These are phyloP conservation scores for Heritiera littoralis DNA, from an alignment of 345 rosid genomes.

Conservation along the genomic window DNA sequence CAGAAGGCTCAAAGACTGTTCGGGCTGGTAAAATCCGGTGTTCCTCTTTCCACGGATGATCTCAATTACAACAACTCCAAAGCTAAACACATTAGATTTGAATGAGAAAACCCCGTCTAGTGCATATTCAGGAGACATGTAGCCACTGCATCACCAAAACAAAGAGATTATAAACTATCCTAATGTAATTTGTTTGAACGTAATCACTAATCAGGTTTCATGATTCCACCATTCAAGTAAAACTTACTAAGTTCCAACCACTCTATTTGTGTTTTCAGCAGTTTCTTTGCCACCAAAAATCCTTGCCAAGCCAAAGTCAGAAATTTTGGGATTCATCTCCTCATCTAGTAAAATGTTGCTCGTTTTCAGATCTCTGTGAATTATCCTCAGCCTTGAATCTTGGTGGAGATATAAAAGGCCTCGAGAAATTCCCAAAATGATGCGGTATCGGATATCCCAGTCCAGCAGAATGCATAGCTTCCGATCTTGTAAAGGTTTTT, in stretches of 20 bases:
- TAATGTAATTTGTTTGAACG: no score
- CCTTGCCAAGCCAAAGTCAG: slow-evolving; percentile 77
- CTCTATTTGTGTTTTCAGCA: slow-evolving; percentile 54
- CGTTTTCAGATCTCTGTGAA: slow-evolving; percentile 69
- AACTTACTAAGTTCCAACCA: slow-evolving; percentile 78
- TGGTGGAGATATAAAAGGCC: slow-evolving; percentile 73
- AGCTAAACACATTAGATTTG: slow-evolving; percentile 66
- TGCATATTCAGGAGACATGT: slow-evolving; percentile 77
- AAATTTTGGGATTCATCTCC: slow-evolving; percentile 74
- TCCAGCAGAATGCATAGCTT: slow-evolving; percentile 34
- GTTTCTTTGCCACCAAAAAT: slow-evolving; percentile 59
- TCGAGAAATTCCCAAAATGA: slow-evolving; percentile 67
- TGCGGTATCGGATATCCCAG: slow-evolving; percentile 49
- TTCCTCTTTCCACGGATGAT: slow-evolving; percentile 53
- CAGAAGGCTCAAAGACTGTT: slow-evolving; percentile 44
- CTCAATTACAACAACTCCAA: slow-evolving; percentile 63
- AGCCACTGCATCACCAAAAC: slow-evolving; percentile 48
- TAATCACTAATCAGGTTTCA: neutral
- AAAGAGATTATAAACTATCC: neutral
- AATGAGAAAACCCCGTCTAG: slow-evolving; percentile 61
- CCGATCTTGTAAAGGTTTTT: slow-evolving; percentile 38
- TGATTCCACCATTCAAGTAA: neutral
- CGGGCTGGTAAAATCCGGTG: slow-evolving; percentile 35
- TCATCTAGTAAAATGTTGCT: slow-evolving; percentile 65
- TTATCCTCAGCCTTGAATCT: slow-evolving; percentile 71